These are phyloP conservation scores for Nigrograna mackinnonii DNA, from an alignment of 2,329 filamentous ascomycete species.

Conservation along the genomic window DNA sequence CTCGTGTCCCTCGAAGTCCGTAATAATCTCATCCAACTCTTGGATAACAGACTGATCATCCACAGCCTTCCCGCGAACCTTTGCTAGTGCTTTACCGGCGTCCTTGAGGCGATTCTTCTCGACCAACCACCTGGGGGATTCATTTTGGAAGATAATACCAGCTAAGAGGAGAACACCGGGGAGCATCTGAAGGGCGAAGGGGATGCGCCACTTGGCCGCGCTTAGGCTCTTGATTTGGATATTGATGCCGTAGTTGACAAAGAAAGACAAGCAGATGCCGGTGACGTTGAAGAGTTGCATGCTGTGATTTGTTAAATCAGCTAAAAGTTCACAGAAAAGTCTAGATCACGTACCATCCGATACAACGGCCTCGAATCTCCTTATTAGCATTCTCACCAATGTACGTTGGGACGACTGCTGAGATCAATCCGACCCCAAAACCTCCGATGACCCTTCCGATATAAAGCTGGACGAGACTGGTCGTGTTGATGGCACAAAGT, in stretches of 20 bases:
- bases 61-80: conserved; percentile 39
- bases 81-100: conserved; percentile 46
- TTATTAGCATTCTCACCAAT: conserved; percentile 51
- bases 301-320: conserved; percentile 11
- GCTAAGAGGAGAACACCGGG: conserved; percentile 54
- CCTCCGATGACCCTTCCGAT: conserved; percentile 48
- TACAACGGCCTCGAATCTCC: conserved; percentile 42
- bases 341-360: conserved; percentile 34
- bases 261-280: conserved; percentile 55
- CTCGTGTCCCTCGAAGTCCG: conserved; percentile 47
- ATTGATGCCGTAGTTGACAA: conserved; percentile 57
- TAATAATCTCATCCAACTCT: conserved; percentile 48
- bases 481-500: conserved; percentile 37
- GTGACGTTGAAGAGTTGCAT: conserved; percentile 48
- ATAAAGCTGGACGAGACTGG: conserved; percentile 43
- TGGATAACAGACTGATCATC: conserved; percentile 40
- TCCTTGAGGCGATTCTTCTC: conserved; percentile 53
- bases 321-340: not conserved
- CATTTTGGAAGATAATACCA: conserved; percentile 56
- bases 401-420: conserved; percentile 48
- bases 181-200: conserved; percentile 57
- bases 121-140: conserved; percentile 59
- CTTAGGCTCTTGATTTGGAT: conserved; percentile 46
- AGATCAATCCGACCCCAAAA: conserved; percentile 48
- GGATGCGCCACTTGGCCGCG: conserved; percentile 57